Conservation (phyloP, 1,284 basidiomycete genomes). For the Agroathelia rolfsii region DNA sequence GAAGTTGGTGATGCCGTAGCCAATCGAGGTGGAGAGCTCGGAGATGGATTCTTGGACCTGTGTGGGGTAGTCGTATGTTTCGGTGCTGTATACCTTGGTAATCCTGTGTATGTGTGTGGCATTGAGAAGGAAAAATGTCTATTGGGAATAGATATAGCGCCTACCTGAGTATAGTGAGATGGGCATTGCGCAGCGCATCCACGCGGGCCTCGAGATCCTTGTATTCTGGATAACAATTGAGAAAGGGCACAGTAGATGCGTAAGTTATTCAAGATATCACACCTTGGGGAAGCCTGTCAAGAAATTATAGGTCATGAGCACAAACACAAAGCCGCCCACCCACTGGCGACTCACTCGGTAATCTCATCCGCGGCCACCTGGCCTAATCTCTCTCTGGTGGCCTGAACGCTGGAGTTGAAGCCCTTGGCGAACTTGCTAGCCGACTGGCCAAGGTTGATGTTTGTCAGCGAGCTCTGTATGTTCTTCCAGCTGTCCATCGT, state of each 20-base stretch:
- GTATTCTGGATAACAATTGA: conserved; percentile 60
- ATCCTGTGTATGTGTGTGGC: conserved; percentile 37
- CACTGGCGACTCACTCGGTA: too few species aligned
- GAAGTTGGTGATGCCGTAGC: conserved; percentile 75
- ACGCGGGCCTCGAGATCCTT: conserved; percentile 91
- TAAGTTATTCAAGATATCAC: conserved; percentile 9
- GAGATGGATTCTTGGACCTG: conserved; percentile 69
- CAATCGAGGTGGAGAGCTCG: conserved; percentile 65
- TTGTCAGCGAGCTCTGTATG: conserved; percentile 46
- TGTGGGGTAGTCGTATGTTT: conserved; percentile 83
- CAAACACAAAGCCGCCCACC: too few species aligned
- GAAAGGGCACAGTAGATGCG: conserved; percentile 10
- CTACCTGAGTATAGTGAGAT: conserved; percentile 74
- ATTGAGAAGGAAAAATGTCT: conserved; percentile 4
- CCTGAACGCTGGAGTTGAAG: conserved; percentile 80
- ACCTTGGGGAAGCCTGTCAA: conserved; percentile 86
- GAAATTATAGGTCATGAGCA: too few species aligned
- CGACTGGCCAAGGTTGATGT: conserved; percentile 59
- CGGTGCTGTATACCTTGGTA: conserved; percentile 77
- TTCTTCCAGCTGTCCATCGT: conserved; percentile 74
- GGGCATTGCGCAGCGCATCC: conserved; percentile 80
- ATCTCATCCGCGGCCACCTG: conserved; percentile 87
- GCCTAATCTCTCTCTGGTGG: conserved; percentile 85
- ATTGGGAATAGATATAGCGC: conserved; percentile 14
- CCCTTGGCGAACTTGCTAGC: conserved; percentile 72